Evolutionary conservation across 176 grass and related monocot genomes (phyloP), one percentile per base, ranked within the genome.

Genomic region (Eleusine coracana): DNA sequence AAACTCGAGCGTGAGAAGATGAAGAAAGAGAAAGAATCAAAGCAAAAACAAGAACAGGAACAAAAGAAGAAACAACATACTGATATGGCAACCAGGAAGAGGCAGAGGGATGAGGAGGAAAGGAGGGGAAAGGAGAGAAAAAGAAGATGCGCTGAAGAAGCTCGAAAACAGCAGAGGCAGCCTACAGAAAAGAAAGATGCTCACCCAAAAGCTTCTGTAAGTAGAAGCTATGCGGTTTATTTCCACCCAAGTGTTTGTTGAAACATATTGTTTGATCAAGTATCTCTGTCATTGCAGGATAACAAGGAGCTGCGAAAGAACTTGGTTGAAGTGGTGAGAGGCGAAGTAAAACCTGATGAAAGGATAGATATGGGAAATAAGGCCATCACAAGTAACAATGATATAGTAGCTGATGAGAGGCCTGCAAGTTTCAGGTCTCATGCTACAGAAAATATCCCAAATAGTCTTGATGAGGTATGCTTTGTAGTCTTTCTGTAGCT

Each of bases 91-190:
- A 63, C 80, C 62, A 96, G 86, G 84, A 99, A 99, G 83, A 91
- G 96, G 85, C 89, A 99, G 67, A 93, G 96, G 73, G 93, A 92
- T 80, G 93, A 94, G 80, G 92, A 81, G 74, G 94, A 89, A 82
- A 93, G 66, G 59, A 91, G 61, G 80, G 91, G 86, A 82, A 95
- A 90, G 11, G 88, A 88, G 54, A 90, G 44, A 69, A 94, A 95
- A 83, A 88, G 84, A 77, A 96, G 84, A 86, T 90, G 85, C 49
- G 78, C 72, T 12, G 88, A 95, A 73, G 87, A 86, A 74, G 59
- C 82, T 92, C 84, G 84, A 74, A 91, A 89, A 84, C 85, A 70
- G 58, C 92, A 89, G 76, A 86, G 79, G 61, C 79, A 78, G 42
- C 74, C 72, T 68, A 75, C 41, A 39, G 89, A 91, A 52, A 91